Conservation (phyloP, 2,329 filamentous ascomycete genomes). For the Fusarium cicatricum region DNA sequence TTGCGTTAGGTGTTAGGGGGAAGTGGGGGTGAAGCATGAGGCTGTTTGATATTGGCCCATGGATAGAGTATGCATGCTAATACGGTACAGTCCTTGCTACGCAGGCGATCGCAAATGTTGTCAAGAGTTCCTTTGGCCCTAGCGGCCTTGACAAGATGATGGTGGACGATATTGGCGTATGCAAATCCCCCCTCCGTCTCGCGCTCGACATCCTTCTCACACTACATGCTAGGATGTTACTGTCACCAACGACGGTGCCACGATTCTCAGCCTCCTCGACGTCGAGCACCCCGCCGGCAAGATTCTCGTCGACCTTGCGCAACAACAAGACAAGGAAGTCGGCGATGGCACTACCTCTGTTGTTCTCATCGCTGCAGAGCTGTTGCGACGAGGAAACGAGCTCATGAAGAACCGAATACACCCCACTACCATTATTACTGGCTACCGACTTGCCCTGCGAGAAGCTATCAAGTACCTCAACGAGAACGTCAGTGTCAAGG, state of each 20-base stretch:
- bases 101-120: constrained; percentile 96
- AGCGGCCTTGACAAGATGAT: constrained; percentile 99
- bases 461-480: constrained; percentile 99
- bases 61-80: constrained; percentile 26
- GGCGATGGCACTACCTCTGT: constrained; percentile 98
- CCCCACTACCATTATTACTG: constrained; percentile 98
- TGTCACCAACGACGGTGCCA: constrained; percentile 98
- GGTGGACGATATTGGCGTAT: constrained; percentile 97
- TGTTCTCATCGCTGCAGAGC: constrained; percentile 94
- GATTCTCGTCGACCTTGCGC: constrained; percentile 95
- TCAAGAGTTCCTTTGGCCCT: constrained; percentile 98
- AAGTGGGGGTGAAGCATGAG: constrained; percentile 34
- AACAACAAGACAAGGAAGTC: constrained; percentile 99
- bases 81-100: constrained; percentile 79
- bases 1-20: constrained; percentile 36
- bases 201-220: constrained; percentile 31
- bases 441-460: constrained; percentile 92
- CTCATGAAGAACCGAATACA: constrained; percentile 99
- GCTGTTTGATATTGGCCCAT: constrained; percentile 30
- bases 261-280: constrained; percentile 92
- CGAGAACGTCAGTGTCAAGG: constrained; percentile 96
- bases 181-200: constrained; percentile 44
- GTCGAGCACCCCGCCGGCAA: constrained; percentile 98
- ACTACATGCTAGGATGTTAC: constrained; percentile 78
- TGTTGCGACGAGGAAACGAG: constrained; percentile 93